These are phyloP conservation scores for Striga hermonthica DNA, from an alignment of 305 asterid genomes.

Conservation along the genomic window DNA sequence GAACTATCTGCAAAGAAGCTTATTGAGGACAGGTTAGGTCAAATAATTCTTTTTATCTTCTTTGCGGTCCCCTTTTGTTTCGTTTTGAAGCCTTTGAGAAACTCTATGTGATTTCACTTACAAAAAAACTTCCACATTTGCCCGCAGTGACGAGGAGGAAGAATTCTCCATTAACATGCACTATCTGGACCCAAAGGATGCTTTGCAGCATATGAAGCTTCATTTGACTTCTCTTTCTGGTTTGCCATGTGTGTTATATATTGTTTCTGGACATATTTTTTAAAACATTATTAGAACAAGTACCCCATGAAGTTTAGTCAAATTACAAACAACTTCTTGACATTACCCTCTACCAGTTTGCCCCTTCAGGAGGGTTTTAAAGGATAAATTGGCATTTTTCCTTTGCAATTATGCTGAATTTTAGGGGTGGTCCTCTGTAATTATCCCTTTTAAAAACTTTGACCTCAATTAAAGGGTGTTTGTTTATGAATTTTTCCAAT, in stretches of 20 bases:
- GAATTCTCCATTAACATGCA: conserved; percentile 43
- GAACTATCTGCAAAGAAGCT: conserved; percentile 62
- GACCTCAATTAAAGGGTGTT: conserved; percentile 14
- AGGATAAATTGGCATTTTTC: background rate
- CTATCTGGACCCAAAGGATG: conserved; percentile 59
- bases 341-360: background rate
- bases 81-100: conserved; percentile 26
- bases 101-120: conserved; percentile 18
- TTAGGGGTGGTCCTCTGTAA: background rate
- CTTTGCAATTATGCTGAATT: background rate
- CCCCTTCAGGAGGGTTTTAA: background rate
- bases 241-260: conserved; percentile 49
- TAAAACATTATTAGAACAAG: background rate
- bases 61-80: conserved; percentile 21
- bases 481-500: background rate
- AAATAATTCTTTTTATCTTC: conserved; percentile 15
- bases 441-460: conserved; percentile 3
- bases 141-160: conserved; percentile 58
- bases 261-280: conserved; percentile 26
- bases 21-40: conserved; percentile 51
- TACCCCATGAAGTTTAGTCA: background rate
- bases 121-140: conserved; percentile 23
- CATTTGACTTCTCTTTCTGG: conserved; percentile 51
- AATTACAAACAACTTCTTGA: background rate
- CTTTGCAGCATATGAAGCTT: conserved; percentile 48